Evolutionary conservation across 352 stramenopile genomes (phyloP), one percentile per base, ranked within the genome.

Genomic region (Discostella stelligera): DNA sequence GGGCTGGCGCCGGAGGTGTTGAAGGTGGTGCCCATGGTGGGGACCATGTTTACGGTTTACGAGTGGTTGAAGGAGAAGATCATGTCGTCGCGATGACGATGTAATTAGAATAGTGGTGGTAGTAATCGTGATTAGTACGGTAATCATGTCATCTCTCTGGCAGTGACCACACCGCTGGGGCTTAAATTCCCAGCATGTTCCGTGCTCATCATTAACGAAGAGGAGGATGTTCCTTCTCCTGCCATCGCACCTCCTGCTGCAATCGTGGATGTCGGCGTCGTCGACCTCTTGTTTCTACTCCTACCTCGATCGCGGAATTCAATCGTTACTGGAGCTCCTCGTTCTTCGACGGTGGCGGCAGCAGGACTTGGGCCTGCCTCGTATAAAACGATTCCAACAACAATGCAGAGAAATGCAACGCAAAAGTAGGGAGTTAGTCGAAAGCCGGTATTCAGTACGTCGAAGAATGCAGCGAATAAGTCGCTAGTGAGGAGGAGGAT

Each of bases 1-100:
- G 87, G 86, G 54, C 60, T 98, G 67, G 95, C 93, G 32, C 95
- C 95, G 6, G 96, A 98, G 85, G 84, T 98, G 63, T 92, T 98
- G 88, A 98, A 98, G 79, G 96, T 98, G 18, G 93, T 98, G 63
- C 96, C 96, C 5, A 98, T 98, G 95, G 96, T 98, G 44, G 94
- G 94, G 18, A 98, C 97, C 64, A 98, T 97, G 56, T 98, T 98
- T 66, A 91, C 94, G 66, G 95, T 95, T 23, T 98, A 98, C 83
- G 96, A 98, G 82, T 90, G 89, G 61, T 90, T 97, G 77, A 98
- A 98, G 83, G 93, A 95, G 58, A 59, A 95, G 63, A 87, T 98
- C 73, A 92, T 64, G 82, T 94, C 81, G 27, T 32, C 27, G 5
- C 5, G 27, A 16, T 49, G 21, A 46, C 65, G 30, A 14, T 48